These are phyloP conservation scores for Boletus patriciae DNA, from an alignment of 768 basidiomycete species.

Conservation along the genomic window DNA sequence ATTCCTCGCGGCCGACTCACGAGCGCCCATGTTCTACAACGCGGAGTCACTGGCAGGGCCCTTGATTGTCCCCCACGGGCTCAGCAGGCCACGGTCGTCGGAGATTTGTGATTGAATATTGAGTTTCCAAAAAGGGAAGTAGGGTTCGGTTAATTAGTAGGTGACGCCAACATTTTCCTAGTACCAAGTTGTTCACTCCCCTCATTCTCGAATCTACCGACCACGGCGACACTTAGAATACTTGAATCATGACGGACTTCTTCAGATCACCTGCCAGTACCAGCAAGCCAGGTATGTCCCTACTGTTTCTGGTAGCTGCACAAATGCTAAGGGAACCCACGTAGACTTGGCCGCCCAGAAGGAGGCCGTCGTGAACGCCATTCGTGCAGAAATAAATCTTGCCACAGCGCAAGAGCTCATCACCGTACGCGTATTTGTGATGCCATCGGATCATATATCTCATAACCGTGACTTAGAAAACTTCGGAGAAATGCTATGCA, in stretches of 20 bases:
- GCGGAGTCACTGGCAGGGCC: background rate
- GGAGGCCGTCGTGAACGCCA: slow-evolving; percentile 55
- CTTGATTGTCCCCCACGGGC: background rate
- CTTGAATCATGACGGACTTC: slow-evolving; percentile 52
- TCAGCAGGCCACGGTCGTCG: background rate
- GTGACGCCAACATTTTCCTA: background rate
- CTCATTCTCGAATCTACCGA: background rate
- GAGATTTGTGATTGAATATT: background rate
- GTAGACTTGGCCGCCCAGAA: slow-evolving; percentile 41
- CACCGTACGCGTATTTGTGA: slow-evolving; percentile 46
- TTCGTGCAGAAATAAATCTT: slow-evolving; percentile 69
- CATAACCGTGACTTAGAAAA: slow-evolving; percentile 50
- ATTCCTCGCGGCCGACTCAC: slow-evolving; percentile 54
- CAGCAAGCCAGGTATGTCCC: slow-evolving; percentile 26
- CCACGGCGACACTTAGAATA: background rate
- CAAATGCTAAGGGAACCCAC: background rate
- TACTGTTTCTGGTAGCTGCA: background rate
- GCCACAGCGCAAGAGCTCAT: slow-evolving; percentile 81
- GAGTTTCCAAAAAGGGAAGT: slow-evolving; percentile 16
- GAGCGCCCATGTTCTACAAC: slow-evolving; percentile 57
- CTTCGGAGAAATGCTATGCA: slow-evolving; percentile 72
- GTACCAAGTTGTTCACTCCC: background rate
- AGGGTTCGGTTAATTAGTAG: background rate
- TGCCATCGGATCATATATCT: background rate
- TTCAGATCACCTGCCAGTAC: slow-evolving; percentile 39